A percentile compares a stretch with the other conserved stretches of the same genome.
Conservation (phyloP, 768 basidiomycete species). For the Crepidotus variabilis region DNA sequence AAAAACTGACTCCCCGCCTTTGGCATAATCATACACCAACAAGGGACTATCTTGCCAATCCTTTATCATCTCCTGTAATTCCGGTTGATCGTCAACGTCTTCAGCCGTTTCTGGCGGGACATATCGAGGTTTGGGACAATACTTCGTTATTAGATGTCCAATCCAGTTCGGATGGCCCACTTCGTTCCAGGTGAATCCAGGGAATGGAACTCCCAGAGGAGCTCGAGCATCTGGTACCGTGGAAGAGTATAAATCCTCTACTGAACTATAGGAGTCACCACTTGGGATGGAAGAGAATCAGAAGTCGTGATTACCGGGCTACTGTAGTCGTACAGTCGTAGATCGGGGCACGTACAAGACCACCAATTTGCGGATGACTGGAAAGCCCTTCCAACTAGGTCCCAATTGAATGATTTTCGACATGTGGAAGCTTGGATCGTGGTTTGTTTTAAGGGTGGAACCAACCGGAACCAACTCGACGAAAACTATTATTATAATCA, state of each 20-base stretch:
- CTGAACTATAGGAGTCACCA: conserved; percentile 58
- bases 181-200: conserved; percentile 48
- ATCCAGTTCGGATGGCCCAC: conserved; percentile 56
- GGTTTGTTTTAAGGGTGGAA: too few species aligned
- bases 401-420: too few species aligned
- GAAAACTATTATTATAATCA: too few species aligned
- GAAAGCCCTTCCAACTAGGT: too few species aligned
- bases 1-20: conserved; percentile 44
- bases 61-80: conserved; percentile 17
- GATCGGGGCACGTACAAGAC: too few species aligned
- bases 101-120: conserved; percentile 13
- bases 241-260: conserved; percentile 21
- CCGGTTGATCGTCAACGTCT: conserved; percentile 4
- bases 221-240: conserved; percentile 31
- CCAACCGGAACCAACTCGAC: too few species aligned
- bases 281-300: conserved; percentile 23
- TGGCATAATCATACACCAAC: conserved; percentile 57
- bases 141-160: conserved; percentile 48
- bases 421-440: too few species aligned
- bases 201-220: conserved; percentile 48
- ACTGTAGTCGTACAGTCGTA: too few species aligned
- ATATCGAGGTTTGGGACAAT: conserved; percentile 32
- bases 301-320: too few species aligned
- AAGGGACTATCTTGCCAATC: conserved; percentile 30
- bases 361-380: too few species aligned